phyloP scores from a whole-genome alignment of 2,329 filamentous ascomycete genomes.

The Cytospora piceicola region DNA sequence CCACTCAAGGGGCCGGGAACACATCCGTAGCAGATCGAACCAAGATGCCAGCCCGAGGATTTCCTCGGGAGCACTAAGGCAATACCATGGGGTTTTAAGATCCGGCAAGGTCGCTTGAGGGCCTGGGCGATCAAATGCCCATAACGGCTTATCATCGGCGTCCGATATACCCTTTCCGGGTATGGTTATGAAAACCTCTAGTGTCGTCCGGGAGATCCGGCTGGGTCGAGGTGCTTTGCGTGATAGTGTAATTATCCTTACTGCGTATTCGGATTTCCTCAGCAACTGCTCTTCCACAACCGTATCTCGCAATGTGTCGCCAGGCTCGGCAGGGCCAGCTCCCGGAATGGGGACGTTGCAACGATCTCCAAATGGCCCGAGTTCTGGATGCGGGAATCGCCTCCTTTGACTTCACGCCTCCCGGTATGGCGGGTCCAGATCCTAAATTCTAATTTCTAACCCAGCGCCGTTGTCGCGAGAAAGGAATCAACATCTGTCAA shows the following conservation, averaged over 20 bases:
- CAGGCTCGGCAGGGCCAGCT: slow-evolving; percentile 8
- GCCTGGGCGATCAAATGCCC: slow-evolving; percentile 12
- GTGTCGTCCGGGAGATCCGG: neutral
- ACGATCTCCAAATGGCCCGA: slow-evolving; percentile 20
- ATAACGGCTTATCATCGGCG: slow-evolving; percentile 14
- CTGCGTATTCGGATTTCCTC: slow-evolving; percentile 2
- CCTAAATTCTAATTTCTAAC: slow-evolving; percentile 5
- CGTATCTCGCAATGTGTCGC: slow-evolving; percentile 13
- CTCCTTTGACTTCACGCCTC: neutral
- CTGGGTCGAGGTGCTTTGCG: neutral
- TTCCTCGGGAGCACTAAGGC: slow-evolving; percentile 24
- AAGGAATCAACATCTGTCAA: neutral
- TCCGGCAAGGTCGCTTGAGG: slow-evolving; percentile 21
- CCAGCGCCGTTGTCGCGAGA: slow-evolving; percentile 4
- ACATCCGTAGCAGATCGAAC: slow-evolving; percentile 16
- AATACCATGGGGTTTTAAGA: slow-evolving; percentile 12
- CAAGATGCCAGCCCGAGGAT: slow-evolving; percentile 18
- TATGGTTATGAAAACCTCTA: neutral
- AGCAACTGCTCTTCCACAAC: neutral
- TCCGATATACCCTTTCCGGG: slow-evolving; percentile 8
- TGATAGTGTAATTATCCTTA: neutral
- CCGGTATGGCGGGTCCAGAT: neutral
- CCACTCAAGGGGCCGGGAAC: slow-evolving; percentile 18
- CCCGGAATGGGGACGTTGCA: slow-evolving; percentile 13
- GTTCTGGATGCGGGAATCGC: neutral